Percentiles rank a stretch among this genome's conserved stretches.
Evolutionary conservation across 2,329 filamentous ascomycete genomes (phyloP).

Genomic region (Claviceps arundinis): DNA sequence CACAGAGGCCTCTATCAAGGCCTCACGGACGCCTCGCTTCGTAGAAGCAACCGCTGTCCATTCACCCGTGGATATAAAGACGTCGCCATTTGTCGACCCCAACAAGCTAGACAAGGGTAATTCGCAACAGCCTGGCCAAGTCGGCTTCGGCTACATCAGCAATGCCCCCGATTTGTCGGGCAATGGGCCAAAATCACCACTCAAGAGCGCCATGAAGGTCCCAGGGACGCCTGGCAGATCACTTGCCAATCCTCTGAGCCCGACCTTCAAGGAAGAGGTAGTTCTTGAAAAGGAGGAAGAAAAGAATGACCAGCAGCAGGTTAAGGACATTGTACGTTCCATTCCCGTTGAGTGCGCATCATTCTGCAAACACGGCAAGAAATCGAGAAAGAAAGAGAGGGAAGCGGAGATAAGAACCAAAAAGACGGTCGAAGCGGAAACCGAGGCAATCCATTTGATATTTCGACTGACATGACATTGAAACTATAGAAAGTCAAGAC

Average conservation of each 20-base stretch:
- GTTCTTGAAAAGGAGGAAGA: constrained; percentile 74
- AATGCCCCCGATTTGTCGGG: constrained; percentile 43
- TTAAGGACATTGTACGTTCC: constrained; percentile 65
- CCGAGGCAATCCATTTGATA: not conserved
- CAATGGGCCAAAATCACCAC: constrained; percentile 58
- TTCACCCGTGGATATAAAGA: constrained; percentile 53
- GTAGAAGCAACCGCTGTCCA: constrained; percentile 68
- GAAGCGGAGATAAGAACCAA: not conserved
- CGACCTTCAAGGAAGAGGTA: constrained; percentile 82
- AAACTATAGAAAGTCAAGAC: constrained; percentile 70
- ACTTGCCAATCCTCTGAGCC: constrained; percentile 68
- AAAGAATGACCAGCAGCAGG: constrained; percentile 74
- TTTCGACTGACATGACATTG: not conserved
- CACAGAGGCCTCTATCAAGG: constrained; percentile 45
- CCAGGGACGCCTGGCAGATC: constrained; percentile 68
- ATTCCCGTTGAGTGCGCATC: not conserved
- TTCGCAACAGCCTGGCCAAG: constrained; percentile 59
- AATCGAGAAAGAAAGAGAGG: not conserved
- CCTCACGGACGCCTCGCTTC: constrained; percentile 64
- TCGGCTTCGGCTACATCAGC: constrained; percentile 85
- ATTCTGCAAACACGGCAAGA: not conserved
- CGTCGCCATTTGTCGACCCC: constrained; percentile 46
- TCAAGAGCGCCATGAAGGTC: constrained; percentile 83
- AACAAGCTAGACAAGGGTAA: constrained; percentile 42
- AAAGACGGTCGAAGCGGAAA: not conserved